phyloP scores from a whole-genome alignment of 129 eudicot genomes.

The Mikania micrantha region DNA sequence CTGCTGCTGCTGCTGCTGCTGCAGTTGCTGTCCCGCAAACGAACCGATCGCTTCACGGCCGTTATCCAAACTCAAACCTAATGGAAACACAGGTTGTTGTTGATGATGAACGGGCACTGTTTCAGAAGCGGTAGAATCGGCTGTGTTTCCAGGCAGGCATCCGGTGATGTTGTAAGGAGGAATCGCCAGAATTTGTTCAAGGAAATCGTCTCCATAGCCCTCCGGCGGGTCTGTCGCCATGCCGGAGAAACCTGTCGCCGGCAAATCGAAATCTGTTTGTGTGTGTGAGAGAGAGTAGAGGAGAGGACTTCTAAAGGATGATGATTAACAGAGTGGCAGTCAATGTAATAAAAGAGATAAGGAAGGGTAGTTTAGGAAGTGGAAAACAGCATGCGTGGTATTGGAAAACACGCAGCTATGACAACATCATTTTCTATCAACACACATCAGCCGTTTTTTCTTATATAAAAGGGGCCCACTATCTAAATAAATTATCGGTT shows the following conservation, averaged over 20 bases:
- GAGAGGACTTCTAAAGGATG: slow-evolving; percentile 14
- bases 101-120: slow-evolving; percentile 28
- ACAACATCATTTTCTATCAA: slow-evolving; percentile 29
- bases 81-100: slow-evolving; percentile 45
- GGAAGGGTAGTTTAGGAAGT: slow-evolving; percentile 15
- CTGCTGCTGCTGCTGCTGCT: slow-evolving; percentile 27
- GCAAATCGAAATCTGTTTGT: slow-evolving; percentile 9
- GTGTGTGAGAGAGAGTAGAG: neutral
- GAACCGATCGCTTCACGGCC: slow-evolving; percentile 44
- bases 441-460: slow-evolving; percentile 20
- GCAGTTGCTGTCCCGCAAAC: slow-evolving; percentile 29
- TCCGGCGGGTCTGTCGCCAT: slow-evolving; percentile 75
- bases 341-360: slow-evolving; percentile 4
- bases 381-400: slow-evolving; percentile 40
- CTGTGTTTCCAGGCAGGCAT: slow-evolving; percentile 19
- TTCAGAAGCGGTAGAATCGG: slow-evolving; percentile 39
- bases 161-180: slow-evolving; percentile 46
- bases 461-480: neutral
- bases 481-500: neutral
- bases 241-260: slow-evolving; percentile 33
- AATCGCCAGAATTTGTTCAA: slow-evolving; percentile 75
- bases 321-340: slow-evolving; percentile 20
- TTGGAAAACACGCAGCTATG: slow-evolving; percentile 42
- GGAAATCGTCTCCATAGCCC: slow-evolving; percentile 67
- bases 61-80: slow-evolving; percentile 70